Base-by-base conservation (phyloP, 1,284 basidiomycete species). In the Puccinia novopanici region DNA sequence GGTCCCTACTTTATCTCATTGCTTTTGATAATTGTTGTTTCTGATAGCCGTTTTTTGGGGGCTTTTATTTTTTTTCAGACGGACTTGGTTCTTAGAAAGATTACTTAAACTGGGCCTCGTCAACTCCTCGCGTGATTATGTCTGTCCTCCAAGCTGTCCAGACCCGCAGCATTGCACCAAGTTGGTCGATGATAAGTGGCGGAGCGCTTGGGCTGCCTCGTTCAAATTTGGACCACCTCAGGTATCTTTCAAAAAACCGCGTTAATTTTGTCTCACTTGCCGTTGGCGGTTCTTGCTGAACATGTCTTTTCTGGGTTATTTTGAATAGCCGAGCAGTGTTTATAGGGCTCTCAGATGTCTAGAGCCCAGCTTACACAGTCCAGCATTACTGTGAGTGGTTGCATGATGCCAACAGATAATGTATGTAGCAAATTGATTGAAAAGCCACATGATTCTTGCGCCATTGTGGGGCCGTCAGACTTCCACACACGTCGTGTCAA, bases 111-210 rank as follows among this genome's bases (percentile, higher is more conserved):
- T 98, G 4, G 93, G 94, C 1, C 88, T 94, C 37, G 91, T 92
- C 0, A 91, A 92, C 83, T 89, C 95, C 40, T 90, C 91, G 52
- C 93, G 95, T 85, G 95, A 97, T 84, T 95, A 94, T 92, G 85
- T 83, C 90, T 88, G 83, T 48, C 72, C 92, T 81, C 84, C 89
- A 0, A 91, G 92, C 19, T 98, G 95, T 85, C 92, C 93, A 3
- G 94, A 97, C 83, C 87, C 93, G 0, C 80, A 88, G 0, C 88
- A 86, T 24, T 98, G 95, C 85, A 94, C 94, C 24, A 89, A 90
- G n/a, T 87, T 92, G n/a, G 89, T 98, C 10, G 93, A 96, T 84
- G 95, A 96, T 82, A 95, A 95, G 85, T 98, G 94, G 93, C 88
- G 90, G 59, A 91, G 92, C 84, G 94, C 93, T 0, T 95, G 95